Base-by-base conservation (phyloP, 495 filamentous ascomycete genomes). In the Alectoria sarmentosa region DNA sequence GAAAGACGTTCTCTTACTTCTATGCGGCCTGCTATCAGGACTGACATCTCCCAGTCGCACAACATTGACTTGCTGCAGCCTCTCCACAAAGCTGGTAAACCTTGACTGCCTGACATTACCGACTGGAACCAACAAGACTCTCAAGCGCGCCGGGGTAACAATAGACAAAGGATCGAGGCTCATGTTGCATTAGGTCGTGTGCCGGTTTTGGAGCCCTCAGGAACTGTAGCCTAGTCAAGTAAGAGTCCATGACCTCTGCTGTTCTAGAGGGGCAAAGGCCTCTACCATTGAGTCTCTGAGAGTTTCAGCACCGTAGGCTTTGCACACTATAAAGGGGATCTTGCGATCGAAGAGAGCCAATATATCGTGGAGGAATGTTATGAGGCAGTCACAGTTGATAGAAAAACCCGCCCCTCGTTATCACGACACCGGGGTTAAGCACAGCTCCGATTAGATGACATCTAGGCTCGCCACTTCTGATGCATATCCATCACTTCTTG, bases 41-140 rank as follows among this genome's bases (percentile, higher is more conserved):
- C 85, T 96, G 72, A 98, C 86, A 74, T 98, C 94, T 71, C 91
- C 88, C 65, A 99, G 82, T 62, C 88, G 88, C 66, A 99, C 85
- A 65, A 94, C 83, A 82, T 90, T 87, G 72, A 95, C 88, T 65
- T 82, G 77, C 73, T 87, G 84, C 60, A 99, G 80, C 67, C 89
- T 84, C 55, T 86, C 82, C 67, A 91, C 83, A 75, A 97, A 96
- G 65, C 79, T 79, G 61, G 84, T 71, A 75, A 97, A 97, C 61
- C 91, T 84, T 26, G 88, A 88, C 37, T 86, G 86, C 72, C 85
- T 90, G 72, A 98, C 94, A 67, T 80, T 84, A 42, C 94, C 94
- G 71, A 95, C 80, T 49, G 94, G 95, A 49, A 97, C 78, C 52
- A 96, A 79, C 61, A 96, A 81, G 49, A 86, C 90, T 73, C 87